phyloP scores from a whole-genome alignment of 1,139 yeast genomes.

The Geotrichum siamense region DNA sequence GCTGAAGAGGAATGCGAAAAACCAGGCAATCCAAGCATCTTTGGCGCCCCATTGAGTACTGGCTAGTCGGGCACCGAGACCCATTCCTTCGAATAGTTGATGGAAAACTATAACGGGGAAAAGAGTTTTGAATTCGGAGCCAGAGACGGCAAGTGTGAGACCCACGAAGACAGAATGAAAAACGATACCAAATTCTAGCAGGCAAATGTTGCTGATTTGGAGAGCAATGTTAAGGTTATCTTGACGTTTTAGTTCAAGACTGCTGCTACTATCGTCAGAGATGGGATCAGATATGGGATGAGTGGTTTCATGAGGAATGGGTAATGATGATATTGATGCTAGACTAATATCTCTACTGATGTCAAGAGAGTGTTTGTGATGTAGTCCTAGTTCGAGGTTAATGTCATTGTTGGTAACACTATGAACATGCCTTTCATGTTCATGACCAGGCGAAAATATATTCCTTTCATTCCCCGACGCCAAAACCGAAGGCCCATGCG shows the following conservation, averaged over 20 bases:
- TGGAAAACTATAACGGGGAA: conserved; percentile 82
- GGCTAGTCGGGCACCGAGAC: conserved; percentile 82
- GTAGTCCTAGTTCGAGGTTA: not conserved
- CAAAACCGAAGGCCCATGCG: conserved; percentile 28
- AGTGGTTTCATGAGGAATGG: not conserved
- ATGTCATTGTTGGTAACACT: not conserved
- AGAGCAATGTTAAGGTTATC: no score
- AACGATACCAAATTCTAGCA: conserved; percentile 70
- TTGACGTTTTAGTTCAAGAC: not conserved
- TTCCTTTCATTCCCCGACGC: conserved; percentile 6
- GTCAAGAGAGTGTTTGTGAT: not conserved
- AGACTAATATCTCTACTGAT: not conserved
- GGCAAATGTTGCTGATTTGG: conserved; percentile 43
- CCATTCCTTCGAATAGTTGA: conserved; percentile 89
- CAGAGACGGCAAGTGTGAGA: conserved; percentile 61
- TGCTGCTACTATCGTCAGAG: no score
- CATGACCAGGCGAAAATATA: not conserved
- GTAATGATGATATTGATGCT: conserved; percentile 4
- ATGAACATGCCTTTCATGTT: not conserved
- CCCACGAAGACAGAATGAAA: conserved; percentile 82
- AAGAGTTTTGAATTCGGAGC: conserved; percentile 66
- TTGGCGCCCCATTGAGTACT: conserved; percentile 57
- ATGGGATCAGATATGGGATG: not conserved
- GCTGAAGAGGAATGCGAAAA: conserved; percentile 52
- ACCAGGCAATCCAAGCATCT: conserved; percentile 49